phyloP scores from a whole-genome alignment of 2,329 filamentous ascomycete species.

The Seiridium unicorne region DNA sequence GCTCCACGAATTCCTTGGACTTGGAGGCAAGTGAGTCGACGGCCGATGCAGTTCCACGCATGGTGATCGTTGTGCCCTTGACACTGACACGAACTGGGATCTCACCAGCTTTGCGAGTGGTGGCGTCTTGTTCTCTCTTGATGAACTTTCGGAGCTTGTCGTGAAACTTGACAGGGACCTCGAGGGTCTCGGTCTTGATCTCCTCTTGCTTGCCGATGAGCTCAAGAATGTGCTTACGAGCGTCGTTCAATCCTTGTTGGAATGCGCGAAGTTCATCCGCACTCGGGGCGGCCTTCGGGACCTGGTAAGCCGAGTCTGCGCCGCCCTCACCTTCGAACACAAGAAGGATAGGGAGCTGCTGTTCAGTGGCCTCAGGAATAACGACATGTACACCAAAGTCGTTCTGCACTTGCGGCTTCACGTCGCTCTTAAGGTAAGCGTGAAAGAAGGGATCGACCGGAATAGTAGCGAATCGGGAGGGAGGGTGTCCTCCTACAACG shows the following conservation, averaged over 20 bases:
- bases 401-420: slow-evolving; percentile 62
- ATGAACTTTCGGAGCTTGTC: slow-evolving; percentile 63
- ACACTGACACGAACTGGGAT: slow-evolving; percentile 61
- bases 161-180: slow-evolving; percentile 63
- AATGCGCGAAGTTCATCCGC: slow-evolving; percentile 51
- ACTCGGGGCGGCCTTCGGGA: slow-evolving; percentile 53
- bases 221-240: slow-evolving; percentile 54
- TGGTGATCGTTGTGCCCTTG: slow-evolving; percentile 60
- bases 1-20: slow-evolving; percentile 75
- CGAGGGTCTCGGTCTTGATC: slow-evolving; percentile 48
- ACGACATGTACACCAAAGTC: slow-evolving; percentile 73
- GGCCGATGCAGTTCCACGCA: slow-evolving; percentile 73
- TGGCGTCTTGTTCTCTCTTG: slow-evolving; percentile 58
- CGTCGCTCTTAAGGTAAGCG: slow-evolving; percentile 64
- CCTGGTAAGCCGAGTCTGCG: slow-evolving; percentile 44
- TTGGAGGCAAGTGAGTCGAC: slow-evolving; percentile 73
- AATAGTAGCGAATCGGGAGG: slow-evolving; percentile 65
- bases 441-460: slow-evolving; percentile 79
- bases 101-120: slow-evolving; percentile 49
- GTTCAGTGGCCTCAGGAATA: slow-evolving; percentile 62
- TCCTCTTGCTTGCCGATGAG: slow-evolving; percentile 59
- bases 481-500: slow-evolving; percentile 72
- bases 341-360: slow-evolving; percentile 63
- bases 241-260: slow-evolving; percentile 53
- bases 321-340: slow-evolving; percentile 69